Evolutionary conservation across 2,329 filamentous ascomycete genomes (phyloP).

Genomic region (Claviceps monticola): DNA sequence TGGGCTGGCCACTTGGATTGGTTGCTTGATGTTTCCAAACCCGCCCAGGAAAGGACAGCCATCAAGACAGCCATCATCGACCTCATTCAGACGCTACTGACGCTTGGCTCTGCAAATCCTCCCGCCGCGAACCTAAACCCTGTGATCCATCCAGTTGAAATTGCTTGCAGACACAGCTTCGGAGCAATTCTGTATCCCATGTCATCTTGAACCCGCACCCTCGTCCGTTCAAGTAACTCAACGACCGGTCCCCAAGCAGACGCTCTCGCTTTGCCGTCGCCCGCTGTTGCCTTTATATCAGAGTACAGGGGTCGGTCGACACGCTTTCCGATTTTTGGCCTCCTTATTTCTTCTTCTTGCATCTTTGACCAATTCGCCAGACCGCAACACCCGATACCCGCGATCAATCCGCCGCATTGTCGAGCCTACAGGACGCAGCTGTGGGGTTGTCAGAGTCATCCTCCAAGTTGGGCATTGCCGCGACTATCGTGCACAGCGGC

Average conservation of each 20-base stretch:
- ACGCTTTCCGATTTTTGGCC: not conserved
- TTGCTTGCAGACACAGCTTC: not conserved
- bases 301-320: not conserved
- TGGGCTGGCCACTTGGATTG: no score
- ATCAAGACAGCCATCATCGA: slow-evolving; percentile 3
- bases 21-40: no score
- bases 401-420: slow-evolving; percentile 24
- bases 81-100: slow-evolving; percentile 1
- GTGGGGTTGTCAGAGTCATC: slow-evolving; percentile 22
- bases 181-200: not conserved
- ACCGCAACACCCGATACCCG: slow-evolving; percentile 9
- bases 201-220: not conserved
- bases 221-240: not conserved
- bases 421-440: slow-evolving; percentile 19
- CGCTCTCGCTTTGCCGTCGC: not conserved
- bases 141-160: not conserved
- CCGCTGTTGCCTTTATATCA: not conserved
- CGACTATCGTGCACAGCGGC: slow-evolving; percentile 15
- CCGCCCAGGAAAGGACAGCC: no score
- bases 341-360: not conserved
- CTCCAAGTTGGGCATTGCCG: slow-evolving; percentile 16
- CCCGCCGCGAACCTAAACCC: not conserved
- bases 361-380: not conserved
- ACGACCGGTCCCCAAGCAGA: not conserved
- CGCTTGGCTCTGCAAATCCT: not conserved